Base-by-base conservation (phyloP, 1,284 basidiomycete species). In the Cyathus olla region DNA sequence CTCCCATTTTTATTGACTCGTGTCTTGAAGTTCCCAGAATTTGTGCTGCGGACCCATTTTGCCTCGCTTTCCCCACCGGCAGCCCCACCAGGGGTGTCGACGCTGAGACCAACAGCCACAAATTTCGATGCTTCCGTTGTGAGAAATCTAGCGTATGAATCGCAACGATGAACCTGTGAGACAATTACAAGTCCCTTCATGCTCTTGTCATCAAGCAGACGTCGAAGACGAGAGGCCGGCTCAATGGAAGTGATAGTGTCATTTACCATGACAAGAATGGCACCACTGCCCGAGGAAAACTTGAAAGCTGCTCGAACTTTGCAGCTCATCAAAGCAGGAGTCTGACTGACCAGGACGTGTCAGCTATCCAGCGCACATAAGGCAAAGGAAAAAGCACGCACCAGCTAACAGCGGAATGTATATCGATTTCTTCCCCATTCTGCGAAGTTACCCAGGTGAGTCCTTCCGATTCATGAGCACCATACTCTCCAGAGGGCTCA, bases 81-180 rank as follows among this genome's bases (percentile, higher is more conserved):
- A 39, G 63, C 59, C 1, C 56, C 29, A 11, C 64, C 47, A 27
- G 67, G 58, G 2, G 67, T 58, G 31, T 69, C 62, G 19, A 62
- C 67, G 40, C 52, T 65, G 29, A 76, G 57, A 4, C 72, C 72
- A 21, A 76, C 57, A 15, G 67, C 67, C 31, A 76, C 52, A 17
- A 64, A 64, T 26, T 56, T 61, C 13, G 56, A 60, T 6, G 19
- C 59, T n/a, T 65, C 29, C 2, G 69, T 48, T 10, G 72, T 62
- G n/a, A 74, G 68, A 51, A 70, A 65, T 13, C 72, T 71, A 6
- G 73, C 73, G 60, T 72, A 76, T 6, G 73, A 72, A 4, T 71
- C 66, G 60, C 72, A 73, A 13, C 57, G 55, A 58, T 76, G 75
- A 13, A 73, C 72, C 57, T 76, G 71, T 15, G 75, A 74, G 13